Conservation (phyloP, 257 asterid species). For the Linderniella brevidens region DNA sequence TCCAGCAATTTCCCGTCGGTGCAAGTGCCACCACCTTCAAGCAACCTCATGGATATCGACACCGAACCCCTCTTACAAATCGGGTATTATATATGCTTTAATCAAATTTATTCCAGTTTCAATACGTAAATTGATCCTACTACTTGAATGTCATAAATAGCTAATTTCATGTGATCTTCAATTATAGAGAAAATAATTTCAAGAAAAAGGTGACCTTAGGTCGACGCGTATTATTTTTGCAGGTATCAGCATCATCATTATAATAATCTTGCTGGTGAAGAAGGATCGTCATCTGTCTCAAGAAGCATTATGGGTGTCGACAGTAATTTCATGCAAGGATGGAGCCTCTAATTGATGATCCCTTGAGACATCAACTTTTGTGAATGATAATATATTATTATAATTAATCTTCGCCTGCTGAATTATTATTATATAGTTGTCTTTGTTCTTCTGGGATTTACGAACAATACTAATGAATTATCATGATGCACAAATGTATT, state of each 20-base stretch:
- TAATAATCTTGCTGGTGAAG: constrained; percentile 32
- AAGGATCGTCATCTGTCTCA: constrained; percentile 32
- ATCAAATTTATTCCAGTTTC: no score
- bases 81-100: constrained; percentile 27
- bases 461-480: no score
- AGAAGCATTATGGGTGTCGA: constrained; percentile 50
- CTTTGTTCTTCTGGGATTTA: no score
- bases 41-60: constrained; percentile 36
- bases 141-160: no score
- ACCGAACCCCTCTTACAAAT: constrained; percentile 48
- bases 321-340: constrained; percentile 40
- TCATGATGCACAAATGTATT: no score
- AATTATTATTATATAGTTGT: no score
- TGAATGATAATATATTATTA: no score
- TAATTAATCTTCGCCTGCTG: no score
- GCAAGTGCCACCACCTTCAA: constrained; percentile 16
- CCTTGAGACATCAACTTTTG: no score
- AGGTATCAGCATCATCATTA: constrained; percentile 42
- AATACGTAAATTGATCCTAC: no score
- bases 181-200: no score
- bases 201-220: not conserved
- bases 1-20: constrained; percentile 18
- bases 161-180: no score
- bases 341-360: constrained; percentile 31
- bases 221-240: not conserved